Evolutionary conservation across 345 rosid genomes (phyloP), one percentile per base, ranked within the genome.

Genomic region (Schrenkiella parvula): DNA sequence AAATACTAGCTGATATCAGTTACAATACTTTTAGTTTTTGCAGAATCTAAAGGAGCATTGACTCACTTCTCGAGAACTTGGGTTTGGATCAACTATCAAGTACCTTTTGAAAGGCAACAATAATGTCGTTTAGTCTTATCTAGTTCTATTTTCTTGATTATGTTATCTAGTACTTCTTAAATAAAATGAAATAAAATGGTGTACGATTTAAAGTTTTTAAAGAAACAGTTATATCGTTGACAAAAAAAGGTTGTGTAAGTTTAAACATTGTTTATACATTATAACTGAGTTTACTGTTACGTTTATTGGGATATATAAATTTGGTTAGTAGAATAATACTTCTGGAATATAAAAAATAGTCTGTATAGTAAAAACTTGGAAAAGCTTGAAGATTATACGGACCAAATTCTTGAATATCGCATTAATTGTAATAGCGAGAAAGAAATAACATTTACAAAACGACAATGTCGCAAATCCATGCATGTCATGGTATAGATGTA

Each of bases 71-170:
- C 76, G 46, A 76, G 38, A 62, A 64, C 71, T 70, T 38, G 29
- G 41, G 80, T 64, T 76, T 64, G 55, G 71, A 70, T 69, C 75
- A 63, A 76, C 61, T 64, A 70, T 69, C 75, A 63, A 76, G 66
- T 64, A 55, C 74, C 70, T 60, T 25, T 8, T 60, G 23, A 34
- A 67, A 68, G 38, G 23, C 8, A 67, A 7, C 41, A 68, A 67
- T 56, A 51, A 12, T 52, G 65, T 38, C 35, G 22, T 58, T 66
- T 13, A 57, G 34, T 29, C 56, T 64, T 52, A 14, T 43, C 37
- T 43, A 52, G 21, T 9, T 44, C 23, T 44, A 8, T 44, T 44
- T 44, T 44, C 50, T 44, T 12, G 3, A 44, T 17, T 17, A 44
- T 44, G n/a, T 53, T 39, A 32, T 41, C 11, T 41, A 50, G 32